Conservation (phyloP, 2,329 filamentous ascomycete species). For the Fusarium hainanense region DNA sequence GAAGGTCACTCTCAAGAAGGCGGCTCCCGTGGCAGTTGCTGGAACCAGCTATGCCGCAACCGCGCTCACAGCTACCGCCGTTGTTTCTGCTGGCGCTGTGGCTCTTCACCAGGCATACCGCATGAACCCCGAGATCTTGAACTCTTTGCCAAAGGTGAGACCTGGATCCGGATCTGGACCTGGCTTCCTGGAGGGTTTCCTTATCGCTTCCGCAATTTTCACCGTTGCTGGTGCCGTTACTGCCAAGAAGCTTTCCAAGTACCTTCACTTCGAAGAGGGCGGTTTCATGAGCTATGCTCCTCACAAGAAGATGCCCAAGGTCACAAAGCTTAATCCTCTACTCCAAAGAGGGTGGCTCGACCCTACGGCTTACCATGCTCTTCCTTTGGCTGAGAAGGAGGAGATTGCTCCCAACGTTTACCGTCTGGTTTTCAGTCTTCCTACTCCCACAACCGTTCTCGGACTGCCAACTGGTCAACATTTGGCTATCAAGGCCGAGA, state of each 20-base stretch:
- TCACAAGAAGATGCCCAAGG: conserved; percentile 52
- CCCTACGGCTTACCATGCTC: conserved; percentile 58
- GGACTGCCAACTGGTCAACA: conserved; percentile 69
- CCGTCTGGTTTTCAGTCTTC: conserved; percentile 61
- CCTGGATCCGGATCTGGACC: conserved; percentile 14
- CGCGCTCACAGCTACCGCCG: conserved; percentile 17
- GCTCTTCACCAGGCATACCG: conserved; percentile 31
- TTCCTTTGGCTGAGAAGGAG: conserved; percentile 57
- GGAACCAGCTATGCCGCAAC: not conserved
- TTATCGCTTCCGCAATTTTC: conserved; percentile 31
- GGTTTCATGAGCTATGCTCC: conserved; percentile 45
- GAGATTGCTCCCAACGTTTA: conserved; percentile 58
- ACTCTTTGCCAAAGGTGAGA: conserved; percentile 21
- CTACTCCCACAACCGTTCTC: conserved; percentile 56
- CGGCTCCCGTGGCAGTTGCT: conserved; percentile 26
- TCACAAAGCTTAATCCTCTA: conserved; percentile 46
- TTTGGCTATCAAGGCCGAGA: conserved; percentile 61
- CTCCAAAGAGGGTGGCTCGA: conserved; percentile 59
- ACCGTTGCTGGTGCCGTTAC: conserved; percentile 48
- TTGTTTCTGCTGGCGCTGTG: conserved; percentile 18
- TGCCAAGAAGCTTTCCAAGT: conserved; percentile 46
- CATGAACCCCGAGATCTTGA: conserved; percentile 16
- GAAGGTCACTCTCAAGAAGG: conserved; percentile 25
- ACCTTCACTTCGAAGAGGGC: conserved; percentile 46
- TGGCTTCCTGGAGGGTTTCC: conserved; percentile 25